Conservation (phyloP, 1,139 yeast genomes). For the Hansenula lynferdii region DNA sequence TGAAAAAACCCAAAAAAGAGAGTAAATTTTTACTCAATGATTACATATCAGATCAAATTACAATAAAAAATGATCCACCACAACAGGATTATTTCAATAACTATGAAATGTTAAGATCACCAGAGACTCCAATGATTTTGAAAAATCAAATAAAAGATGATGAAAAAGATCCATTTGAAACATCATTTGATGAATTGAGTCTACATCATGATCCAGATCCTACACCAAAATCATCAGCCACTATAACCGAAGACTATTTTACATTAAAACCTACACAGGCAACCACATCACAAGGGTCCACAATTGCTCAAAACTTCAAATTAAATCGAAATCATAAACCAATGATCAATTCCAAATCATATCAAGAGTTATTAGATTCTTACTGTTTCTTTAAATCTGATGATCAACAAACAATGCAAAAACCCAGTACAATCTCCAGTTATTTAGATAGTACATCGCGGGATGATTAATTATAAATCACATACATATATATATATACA, state of each 20-base stretch:
- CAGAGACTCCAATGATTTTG: slow-evolving; percentile 20
- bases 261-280: neutral
- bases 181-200: too few relatives aligned
- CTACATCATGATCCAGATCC: too few relatives aligned
- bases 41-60: too few relatives aligned
- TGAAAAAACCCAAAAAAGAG: neutral
- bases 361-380: slow-evolving; percentile 63
- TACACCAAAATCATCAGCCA: too few relatives aligned
- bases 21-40: slow-evolving; percentile 10
- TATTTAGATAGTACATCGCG: slow-evolving; percentile 5
- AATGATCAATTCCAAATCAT: slow-evolving; percentile 52
- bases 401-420: neutral
- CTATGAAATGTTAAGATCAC: slow-evolving; percentile 16
- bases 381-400: slow-evolving; percentile 55
- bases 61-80: too few relatives aligned
- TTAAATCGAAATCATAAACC: slow-evolving; percentile 21
- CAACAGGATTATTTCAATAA: slow-evolving; percentile 14
- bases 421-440: slow-evolving; percentile 4
- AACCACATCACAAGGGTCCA: neutral
- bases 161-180: neutral
- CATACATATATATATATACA: too few relatives aligned
- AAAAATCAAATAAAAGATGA: slow-evolving; percentile 8
- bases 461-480: too few relatives aligned
- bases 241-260: too few relatives aligned
- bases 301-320: slow-evolving; percentile 1